Percentiles rank a stretch among this genome's conserved stretches.
Conservation (phyloP, 2,329 filamentous ascomycete species). For the Neonectria coccinea region DNA sequence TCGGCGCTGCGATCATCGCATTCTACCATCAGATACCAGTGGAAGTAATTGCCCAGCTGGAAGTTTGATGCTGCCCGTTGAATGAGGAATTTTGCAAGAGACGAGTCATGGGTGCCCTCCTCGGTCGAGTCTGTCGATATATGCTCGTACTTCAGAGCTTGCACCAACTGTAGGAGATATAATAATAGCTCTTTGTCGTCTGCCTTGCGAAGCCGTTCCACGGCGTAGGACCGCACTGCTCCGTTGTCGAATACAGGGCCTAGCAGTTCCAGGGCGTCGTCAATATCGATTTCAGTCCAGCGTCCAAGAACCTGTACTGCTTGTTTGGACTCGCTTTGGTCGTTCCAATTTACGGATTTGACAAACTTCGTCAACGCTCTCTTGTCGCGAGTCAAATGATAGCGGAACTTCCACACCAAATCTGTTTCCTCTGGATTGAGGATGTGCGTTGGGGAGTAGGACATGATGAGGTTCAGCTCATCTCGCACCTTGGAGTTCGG, state of each 20-base stretch:
- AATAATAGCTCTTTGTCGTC: constrained; percentile 92
- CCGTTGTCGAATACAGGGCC: constrained; percentile 92
- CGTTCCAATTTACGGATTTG: constrained; percentile 96
- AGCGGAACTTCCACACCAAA: constrained; percentile 96
- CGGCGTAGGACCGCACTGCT: constrained; percentile 90
- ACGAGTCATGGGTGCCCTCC: constrained; percentile 79
- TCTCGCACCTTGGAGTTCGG: constrained; percentile 96
- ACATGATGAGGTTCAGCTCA: constrained; percentile 90
- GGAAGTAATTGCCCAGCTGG: constrained; percentile 91
- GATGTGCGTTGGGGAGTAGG: constrained; percentile 91
- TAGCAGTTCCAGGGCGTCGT: constrained; percentile 93
- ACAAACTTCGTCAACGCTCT: constrained; percentile 94
- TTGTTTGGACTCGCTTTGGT: constrained; percentile 85
- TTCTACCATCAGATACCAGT: constrained; percentile 99
- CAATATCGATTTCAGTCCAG: constrained; percentile 97
- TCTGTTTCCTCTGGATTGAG: constrained; percentile 94
- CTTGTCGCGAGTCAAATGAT: constrained; percentile 94
- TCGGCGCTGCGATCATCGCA: constrained; percentile 86
- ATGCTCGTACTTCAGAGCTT: constrained; percentile 93
- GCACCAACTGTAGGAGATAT: constrained; percentile 93
- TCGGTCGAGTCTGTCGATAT: constrained; percentile 69
- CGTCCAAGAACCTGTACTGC: constrained; percentile 89
- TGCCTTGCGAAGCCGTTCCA: constrained; percentile 89
- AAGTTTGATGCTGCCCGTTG: constrained; percentile 89
- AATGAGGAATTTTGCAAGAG: constrained; percentile 89